These are phyloP conservation scores for Thuidium tamariscinum DNA, from an alignment of 225 moss, liverwort and hornwort genomes.

Conservation along the genomic window DNA sequence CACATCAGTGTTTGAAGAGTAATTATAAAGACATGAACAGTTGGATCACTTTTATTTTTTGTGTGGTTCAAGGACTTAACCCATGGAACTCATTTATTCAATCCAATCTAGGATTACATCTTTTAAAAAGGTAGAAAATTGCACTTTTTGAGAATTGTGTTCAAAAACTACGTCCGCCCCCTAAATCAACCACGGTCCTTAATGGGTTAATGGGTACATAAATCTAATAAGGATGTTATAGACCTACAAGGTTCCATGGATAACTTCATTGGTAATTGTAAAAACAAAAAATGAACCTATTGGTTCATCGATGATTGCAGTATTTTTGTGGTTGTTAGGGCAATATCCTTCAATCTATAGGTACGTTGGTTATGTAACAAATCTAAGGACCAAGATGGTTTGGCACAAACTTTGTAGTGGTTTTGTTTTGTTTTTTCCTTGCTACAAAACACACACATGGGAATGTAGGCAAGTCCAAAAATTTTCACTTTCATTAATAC, in stretches of 20 bases:
- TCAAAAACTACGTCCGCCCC: too few species aligned
- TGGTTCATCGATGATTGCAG: neutral
- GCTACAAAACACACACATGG: fast-evolving
- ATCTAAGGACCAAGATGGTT: fast-evolving
- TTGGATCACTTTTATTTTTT: too few species aligned
- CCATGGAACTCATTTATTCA: too few species aligned
- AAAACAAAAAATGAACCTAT: neutral
- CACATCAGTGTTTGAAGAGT: too few species aligned
- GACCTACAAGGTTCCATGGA: neutral
- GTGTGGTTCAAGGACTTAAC: too few species aligned
- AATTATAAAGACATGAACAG: too few species aligned
- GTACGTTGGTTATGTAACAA: neutral
- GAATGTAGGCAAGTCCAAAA: neutral
- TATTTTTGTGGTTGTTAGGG: neutral
- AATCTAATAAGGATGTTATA: fast-evolving
- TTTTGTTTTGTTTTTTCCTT: neutral
- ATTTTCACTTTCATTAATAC: neutral
- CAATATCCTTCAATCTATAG: fast-evolving
- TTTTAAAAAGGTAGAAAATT: too few species aligned
- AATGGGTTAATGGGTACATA: neutral
- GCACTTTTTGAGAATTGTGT: too few species aligned
- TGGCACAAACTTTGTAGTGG: fast-evolving
- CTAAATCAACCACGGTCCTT: too few species aligned
- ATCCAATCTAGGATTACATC: too few species aligned
- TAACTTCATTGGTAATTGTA: neutral